Conservation (phyloP, 805 yeast species). For the Starmerella powellii region DNA sequence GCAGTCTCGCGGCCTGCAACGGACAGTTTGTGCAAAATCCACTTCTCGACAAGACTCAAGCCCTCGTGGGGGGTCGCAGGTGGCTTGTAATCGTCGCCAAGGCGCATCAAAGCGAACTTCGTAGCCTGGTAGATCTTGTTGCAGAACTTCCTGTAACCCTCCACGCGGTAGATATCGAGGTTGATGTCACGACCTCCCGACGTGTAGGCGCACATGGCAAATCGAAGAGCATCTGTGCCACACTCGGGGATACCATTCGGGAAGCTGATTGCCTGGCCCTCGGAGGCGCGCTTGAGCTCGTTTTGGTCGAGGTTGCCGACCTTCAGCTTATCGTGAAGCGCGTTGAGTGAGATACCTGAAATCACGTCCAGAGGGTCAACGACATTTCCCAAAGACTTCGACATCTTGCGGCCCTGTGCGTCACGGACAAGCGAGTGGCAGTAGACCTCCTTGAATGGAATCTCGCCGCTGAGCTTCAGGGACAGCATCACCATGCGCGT, state of each 20-base stretch:
- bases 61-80: slow-evolving; percentile 57
- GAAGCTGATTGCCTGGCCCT: slow-evolving; percentile 78
- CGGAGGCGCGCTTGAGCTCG: slow-evolving; percentile 75
- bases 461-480: slow-evolving; percentile 73
- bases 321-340: slow-evolving; percentile 62
- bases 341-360: slow-evolving; percentile 68
- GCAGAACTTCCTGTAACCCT: slow-evolving; percentile 98
- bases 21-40: slow-evolving; percentile 85
- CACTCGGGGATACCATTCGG: slow-evolving; percentile 98
- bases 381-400: slow-evolving; percentile 93
- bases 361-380: slow-evolving; percentile 93
- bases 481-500: slow-evolving; percentile 91
- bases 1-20: slow-evolving; percentile 53
- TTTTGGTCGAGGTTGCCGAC: slow-evolving; percentile 79
- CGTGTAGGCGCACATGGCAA: slow-evolving; percentile 94
- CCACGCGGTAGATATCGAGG: slow-evolving; percentile 89
- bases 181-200: slow-evolving; percentile 98
- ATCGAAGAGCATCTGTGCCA: slow-evolving; percentile 97
- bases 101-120: slow-evolving; percentile 84
- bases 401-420: slow-evolving; percentile 97
- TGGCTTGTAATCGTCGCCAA: slow-evolving; percentile 81
- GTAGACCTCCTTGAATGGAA: slow-evolving; percentile 93
- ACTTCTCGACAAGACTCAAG: slow-evolving; percentile 85
- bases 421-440: slow-evolving; percentile 98
- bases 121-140: slow-evolving; percentile 99